Conservation (phyloP, 2,329 filamentous ascomycete genomes). For the Colletotrichum sp. region DNA sequence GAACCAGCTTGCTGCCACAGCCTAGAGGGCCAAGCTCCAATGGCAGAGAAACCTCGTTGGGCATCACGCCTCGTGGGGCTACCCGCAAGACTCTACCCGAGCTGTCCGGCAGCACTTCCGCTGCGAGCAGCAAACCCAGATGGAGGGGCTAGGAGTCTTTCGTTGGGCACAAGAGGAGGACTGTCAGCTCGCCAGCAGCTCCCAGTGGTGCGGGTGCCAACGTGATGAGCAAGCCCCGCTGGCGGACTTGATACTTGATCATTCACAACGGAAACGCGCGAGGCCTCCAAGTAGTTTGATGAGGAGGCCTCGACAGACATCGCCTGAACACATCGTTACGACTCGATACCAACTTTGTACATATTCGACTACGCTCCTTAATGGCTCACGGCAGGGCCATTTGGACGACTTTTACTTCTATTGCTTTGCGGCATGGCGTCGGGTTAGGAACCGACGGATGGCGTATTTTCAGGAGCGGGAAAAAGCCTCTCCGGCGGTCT, state of each 20-base stretch:
- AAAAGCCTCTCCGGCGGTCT: conserved; percentile 2
- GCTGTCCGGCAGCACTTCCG: conserved; percentile 28
- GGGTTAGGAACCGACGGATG: background rate
- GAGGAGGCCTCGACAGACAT: background rate
- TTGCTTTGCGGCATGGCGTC: conserved; percentile 17
- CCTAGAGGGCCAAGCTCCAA: conserved; percentile 40
- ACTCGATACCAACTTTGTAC: conserved; percentile 4
- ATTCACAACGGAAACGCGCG: background rate
- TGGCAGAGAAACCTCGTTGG: conserved; percentile 52
- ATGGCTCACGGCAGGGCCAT: conserved; percentile 13
- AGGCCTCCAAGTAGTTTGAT: background rate
- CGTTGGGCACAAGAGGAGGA: background rate
- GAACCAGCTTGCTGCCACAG: conserved; percentile 60
- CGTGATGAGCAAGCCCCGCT: conserved; percentile 9
- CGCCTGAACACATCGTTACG: background rate
- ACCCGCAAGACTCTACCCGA: conserved; percentile 42
- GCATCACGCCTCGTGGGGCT: conserved; percentile 48
- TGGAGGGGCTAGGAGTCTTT: conserved; percentile 46
- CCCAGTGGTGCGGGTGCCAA: background rate
- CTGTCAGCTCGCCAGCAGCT: background rate
- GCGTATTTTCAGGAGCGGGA: background rate
- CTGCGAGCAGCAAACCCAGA: conserved; percentile 46
- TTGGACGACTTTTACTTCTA: conserved; percentile 1
- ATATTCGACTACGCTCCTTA: conserved; percentile 7
- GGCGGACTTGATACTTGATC: conserved; percentile 8